These are phyloP conservation scores for Naumovozyma dairenensis DNA, from an alignment of 805 yeast genomes.

Conservation along the genomic window DNA sequence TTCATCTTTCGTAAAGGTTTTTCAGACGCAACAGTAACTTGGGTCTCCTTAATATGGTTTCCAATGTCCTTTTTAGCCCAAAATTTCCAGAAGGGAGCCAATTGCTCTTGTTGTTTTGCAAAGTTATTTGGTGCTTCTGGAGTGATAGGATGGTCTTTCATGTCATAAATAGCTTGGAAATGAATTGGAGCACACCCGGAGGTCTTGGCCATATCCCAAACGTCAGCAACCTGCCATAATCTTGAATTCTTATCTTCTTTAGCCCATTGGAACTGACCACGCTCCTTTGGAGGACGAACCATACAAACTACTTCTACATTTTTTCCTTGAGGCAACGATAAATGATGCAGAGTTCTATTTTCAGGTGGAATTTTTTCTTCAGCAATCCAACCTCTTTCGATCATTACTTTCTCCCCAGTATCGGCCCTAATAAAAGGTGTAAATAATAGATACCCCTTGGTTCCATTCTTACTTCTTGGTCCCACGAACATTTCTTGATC, in stretches of 20 bases:
- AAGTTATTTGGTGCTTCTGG: background rate
- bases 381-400: constrained; percentile 88
- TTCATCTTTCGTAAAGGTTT: too few species aligned
- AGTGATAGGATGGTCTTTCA: constrained; percentile 43
- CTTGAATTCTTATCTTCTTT: constrained; percentile 58
- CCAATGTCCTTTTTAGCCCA: constrained; percentile 12
- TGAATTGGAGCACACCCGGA: constrained; percentile 64
- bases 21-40: too few species aligned
- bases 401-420: constrained; percentile 50
- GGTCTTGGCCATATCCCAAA: constrained; percentile 58
- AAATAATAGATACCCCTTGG: constrained; percentile 66
- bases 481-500: constrained; percentile 86
- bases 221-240: constrained; percentile 71
- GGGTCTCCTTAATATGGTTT: background rate
- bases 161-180: constrained; percentile 61
- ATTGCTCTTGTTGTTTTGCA: background rate
- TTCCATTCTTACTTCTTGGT: constrained; percentile 66
- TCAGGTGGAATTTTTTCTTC: constrained; percentile 56
- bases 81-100: constrained; percentile 19
- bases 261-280: constrained; percentile 58
- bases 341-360: constrained; percentile 48
- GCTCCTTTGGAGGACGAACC: constrained; percentile 55
- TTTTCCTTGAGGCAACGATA: constrained; percentile 58
- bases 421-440: constrained; percentile 72
- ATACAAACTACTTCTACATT: constrained; percentile 61